phyloP scores from a whole-genome alignment of 2,329 filamentous ascomycete genomes.

The Golovinomyces cichoracearum region DNA sequence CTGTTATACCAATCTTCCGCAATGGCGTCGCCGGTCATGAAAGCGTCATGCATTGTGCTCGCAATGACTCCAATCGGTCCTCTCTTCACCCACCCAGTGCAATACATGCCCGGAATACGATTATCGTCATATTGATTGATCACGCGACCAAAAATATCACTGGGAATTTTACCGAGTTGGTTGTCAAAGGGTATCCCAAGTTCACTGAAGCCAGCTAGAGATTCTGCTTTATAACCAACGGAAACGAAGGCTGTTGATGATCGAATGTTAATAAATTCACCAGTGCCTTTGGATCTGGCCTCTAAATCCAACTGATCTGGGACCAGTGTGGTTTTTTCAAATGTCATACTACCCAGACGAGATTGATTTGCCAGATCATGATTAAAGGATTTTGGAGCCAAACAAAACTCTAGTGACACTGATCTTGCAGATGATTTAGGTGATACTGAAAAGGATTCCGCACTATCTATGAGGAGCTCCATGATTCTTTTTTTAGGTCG shows the following conservation, averaged over 20 bases:
- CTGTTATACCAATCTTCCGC: constrained; percentile 42
- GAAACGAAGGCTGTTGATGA: constrained; percentile 63
- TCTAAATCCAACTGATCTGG: constrained; percentile 27
- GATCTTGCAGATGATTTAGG: constrained; percentile 26
- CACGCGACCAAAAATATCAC: constrained; percentile 57
- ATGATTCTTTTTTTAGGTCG: constrained; percentile 52
- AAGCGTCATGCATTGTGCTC: constrained; percentile 85
- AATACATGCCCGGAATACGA: constrained; percentile 49
- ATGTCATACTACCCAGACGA: constrained; percentile 37
- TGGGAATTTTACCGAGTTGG: constrained; percentile 48
- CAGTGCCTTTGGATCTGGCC: constrained; percentile 24
- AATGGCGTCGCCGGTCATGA: constrained; percentile 64
- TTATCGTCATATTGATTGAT: constrained; percentile 13
- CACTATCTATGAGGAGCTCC: constrained; percentile 57
- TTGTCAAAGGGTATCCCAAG: constrained; percentile 57
- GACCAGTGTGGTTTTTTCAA: constrained; percentile 33
- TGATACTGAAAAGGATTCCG: constrained; percentile 17
- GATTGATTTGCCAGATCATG: constrained; percentile 18
- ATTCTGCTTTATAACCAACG: constrained; percentile 74
- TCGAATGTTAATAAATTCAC: constrained; percentile 26
- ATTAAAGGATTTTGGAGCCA: constrained; percentile 46
- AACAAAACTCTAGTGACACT: constrained; percentile 68
- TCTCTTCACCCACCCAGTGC: constrained; percentile 85
- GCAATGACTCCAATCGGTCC: constrained; percentile 91
- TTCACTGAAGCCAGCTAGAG: constrained; percentile 47